Evolutionary conservation across 352 stramenopile species (phyloP).

Genomic region (Globisporangium camurandrum): DNA sequence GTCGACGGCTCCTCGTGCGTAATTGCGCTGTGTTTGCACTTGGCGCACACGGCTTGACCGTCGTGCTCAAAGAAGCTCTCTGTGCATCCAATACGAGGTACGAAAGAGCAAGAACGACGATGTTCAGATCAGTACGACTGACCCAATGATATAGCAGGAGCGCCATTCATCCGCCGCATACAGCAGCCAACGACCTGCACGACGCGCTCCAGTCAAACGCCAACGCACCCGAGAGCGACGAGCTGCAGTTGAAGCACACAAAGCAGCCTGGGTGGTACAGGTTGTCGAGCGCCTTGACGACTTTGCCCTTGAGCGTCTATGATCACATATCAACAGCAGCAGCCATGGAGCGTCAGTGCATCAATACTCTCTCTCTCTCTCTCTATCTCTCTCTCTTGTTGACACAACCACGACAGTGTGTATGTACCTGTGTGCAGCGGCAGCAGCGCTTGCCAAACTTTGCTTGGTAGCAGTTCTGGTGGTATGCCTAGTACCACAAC

Average conservation of each 20-base stretch:
- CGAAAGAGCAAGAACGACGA: too few relatives aligned
- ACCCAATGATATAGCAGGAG: neutral
- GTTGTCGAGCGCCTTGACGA: constrained; percentile 77
- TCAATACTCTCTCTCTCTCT: neutral
- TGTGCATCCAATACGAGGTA: constrained; percentile 17
- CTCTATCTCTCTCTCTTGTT: neutral
- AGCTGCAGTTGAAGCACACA: constrained; percentile 68
- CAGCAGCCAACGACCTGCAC: neutral
- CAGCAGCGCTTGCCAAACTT: constrained; percentile 79
- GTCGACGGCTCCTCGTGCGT: constrained; percentile 29
- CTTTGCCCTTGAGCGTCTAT: constrained; percentile 73
- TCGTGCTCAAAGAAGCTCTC: constrained; percentile 83
- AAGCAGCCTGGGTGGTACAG: constrained; percentile 84
- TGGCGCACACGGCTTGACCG: constrained; percentile 61
- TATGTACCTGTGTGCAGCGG: constrained; percentile 51
- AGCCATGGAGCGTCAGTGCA: neutral
- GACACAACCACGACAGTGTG: neutral
- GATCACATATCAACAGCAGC: neutral
- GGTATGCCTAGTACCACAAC: constrained; percentile 69
- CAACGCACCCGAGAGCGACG: constrained; percentile 59
- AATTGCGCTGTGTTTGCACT: constrained; percentile 75
- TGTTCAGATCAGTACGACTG: neutral
- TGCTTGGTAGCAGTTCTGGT: constrained; percentile 71
- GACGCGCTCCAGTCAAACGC: neutral
- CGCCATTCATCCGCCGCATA: neutral